phyloP scores from a whole-genome alignment of 495 filamentous ascomycete genomes.

The Penicillium flavigenum region DNA sequence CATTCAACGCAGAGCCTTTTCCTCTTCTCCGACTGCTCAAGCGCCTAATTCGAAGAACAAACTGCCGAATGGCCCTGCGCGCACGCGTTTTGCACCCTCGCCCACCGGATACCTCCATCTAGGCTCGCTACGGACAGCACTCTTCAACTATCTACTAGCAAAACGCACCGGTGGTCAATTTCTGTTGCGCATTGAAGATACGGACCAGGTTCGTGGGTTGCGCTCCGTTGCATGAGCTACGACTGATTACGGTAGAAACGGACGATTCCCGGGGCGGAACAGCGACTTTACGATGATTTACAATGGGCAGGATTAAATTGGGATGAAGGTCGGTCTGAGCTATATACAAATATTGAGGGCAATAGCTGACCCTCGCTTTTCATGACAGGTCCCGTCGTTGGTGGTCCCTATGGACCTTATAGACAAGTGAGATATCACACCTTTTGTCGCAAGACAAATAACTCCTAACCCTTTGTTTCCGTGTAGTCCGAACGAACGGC shows the following conservation, averaged over 20 bases:
- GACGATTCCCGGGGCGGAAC: conserved; percentile 74
- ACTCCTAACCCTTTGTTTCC: conserved; percentile 8
- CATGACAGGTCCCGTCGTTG: conserved; percentile 67
- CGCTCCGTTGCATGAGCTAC: neutral
- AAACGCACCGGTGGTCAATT: conserved; percentile 91
- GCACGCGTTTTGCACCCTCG: conserved; percentile 93
- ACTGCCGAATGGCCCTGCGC: conserved; percentile 62
- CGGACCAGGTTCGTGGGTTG: conserved; percentile 68
- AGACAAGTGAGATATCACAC: conserved; percentile 60
- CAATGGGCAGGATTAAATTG: conserved; percentile 86
- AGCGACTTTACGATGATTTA: conserved; percentile 72
- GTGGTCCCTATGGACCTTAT: conserved; percentile 81
- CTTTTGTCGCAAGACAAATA: neutral
- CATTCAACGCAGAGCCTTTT: conserved; percentile 38
- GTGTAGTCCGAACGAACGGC: conserved; percentile 73
- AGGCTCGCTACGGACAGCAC: conserved; percentile 83
- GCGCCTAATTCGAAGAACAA: conserved; percentile 36
- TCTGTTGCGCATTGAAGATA: conserved; percentile 89
- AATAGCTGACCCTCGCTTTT: conserved; percentile 8
- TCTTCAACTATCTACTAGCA: conserved; percentile 90
- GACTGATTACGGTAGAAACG: conserved; percentile 61
- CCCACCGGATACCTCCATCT: conserved; percentile 93
- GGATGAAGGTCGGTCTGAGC: conserved; percentile 71
- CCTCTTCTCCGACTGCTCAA: conserved; percentile 32
- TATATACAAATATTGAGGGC: neutral